A percentile compares a stretch with the other conserved stretches of the same genome.
phyloP scores from a whole-genome alignment of 345 rosid genomes.

The Cardamine occulta region DNA sequence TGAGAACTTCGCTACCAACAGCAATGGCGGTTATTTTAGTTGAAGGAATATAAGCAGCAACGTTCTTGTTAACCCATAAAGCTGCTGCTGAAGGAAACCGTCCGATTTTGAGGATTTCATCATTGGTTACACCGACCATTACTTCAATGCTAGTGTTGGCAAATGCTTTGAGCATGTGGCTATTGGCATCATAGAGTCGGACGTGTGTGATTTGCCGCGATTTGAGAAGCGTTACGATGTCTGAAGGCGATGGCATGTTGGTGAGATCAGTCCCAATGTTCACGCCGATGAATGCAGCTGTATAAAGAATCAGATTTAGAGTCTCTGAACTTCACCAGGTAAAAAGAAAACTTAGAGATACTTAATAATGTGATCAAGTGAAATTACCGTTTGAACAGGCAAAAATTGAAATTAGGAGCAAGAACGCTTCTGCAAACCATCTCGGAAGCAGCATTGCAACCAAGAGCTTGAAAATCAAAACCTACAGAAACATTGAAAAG shows the following conservation, averaged over 20 bases:
- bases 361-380: background rate
- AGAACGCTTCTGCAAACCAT: conserved; percentile 50
- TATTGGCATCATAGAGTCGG: conserved; percentile 85
- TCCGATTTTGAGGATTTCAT: conserved; percentile 81
- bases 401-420: conserved; percentile 54
- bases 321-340: background rate
- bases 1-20: conserved; percentile 93
- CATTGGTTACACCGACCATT: conserved; percentile 77
- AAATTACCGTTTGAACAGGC: conserved; percentile 56
- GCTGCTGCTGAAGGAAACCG: conserved; percentile 83
- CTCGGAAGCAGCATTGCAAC: conserved; percentile 56
- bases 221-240: conserved; percentile 61
- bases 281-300: conserved; percentile 85
- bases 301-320: conserved; percentile 7
- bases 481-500: conserved; percentile 25
- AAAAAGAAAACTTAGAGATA: background rate
- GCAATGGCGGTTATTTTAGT: conserved; percentile 94
- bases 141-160: conserved; percentile 80
- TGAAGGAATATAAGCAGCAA: conserved; percentile 75
- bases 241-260: conserved; percentile 72
- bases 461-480: conserved; percentile 30
- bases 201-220: conserved; percentile 72
- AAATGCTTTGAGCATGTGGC: conserved; percentile 88
- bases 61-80: conserved; percentile 81
- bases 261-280: conserved; percentile 88